A percentile compares a stretch with the other conserved stretches of the same genome.
Conservation (phyloP, 371 early-diverging fungal species). For the Actinomucor elegans region DNA sequence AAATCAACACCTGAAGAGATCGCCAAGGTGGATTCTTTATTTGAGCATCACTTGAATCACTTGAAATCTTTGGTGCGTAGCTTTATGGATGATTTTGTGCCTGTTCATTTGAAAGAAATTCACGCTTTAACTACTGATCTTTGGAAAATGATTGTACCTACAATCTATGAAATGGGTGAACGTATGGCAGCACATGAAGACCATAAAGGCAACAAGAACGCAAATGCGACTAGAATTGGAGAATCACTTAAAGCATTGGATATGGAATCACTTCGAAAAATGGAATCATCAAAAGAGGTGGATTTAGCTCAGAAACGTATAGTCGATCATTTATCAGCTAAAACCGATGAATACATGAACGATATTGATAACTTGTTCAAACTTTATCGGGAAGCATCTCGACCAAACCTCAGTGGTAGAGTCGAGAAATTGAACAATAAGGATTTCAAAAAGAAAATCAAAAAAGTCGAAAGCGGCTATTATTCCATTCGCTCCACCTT, state of each 20-base stretch:
- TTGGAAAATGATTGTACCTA: constrained; percentile 40
- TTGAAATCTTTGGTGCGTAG: constrained; percentile 11
- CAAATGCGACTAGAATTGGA: neutral
- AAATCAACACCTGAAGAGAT: constrained; percentile 27
- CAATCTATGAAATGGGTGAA: constrained; percentile 41
- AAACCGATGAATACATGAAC: constrained; percentile 33
- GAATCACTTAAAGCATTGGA: constrained; percentile 4
- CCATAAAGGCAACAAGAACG: constrained; percentile 1
- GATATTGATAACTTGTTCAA: constrained; percentile 48
- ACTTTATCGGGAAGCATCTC: constrained; percentile 46
- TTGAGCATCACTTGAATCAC: constrained; percentile 49
- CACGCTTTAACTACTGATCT: constrained; percentile 29
- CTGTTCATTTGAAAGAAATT: constrained; percentile 25
- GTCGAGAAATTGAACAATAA: constrained; percentile 65
- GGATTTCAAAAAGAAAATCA: constrained; percentile 64
- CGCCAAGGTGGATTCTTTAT: constrained; percentile 53
- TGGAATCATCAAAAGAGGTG: constrained; percentile 30
- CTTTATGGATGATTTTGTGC: constrained; percentile 32
- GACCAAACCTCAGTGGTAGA: constrained; percentile 49
- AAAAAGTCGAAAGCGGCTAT: constrained; percentile 54
- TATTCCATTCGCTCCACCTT: constrained; percentile 27
- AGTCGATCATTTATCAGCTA: constrained; percentile 22
- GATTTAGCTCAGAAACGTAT: constrained; percentile 36
- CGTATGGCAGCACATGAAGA: constrained; percentile 25
- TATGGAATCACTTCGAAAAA: constrained; percentile 3